Conservation (phyloP, 1,284 basidiomycete species). For the Ustilago sp. region DNA sequence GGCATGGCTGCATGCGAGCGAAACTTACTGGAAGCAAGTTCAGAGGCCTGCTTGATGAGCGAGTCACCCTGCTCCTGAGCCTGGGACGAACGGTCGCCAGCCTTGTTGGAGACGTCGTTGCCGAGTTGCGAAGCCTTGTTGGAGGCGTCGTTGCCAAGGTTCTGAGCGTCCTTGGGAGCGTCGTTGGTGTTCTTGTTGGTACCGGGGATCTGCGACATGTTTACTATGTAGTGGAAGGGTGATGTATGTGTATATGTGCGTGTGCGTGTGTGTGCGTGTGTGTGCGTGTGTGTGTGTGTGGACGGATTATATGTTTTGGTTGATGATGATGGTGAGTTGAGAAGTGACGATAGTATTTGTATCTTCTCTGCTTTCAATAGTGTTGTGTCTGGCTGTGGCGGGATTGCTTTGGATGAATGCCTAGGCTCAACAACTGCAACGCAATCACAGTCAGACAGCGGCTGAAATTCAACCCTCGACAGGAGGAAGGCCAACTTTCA, state of each 20-base stretch:
- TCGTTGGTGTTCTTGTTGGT: conserved; percentile 53
- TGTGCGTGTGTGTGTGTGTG: background rate
- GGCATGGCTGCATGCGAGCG: too few species aligned
- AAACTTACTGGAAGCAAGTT: conserved; percentile 51
- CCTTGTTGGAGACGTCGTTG: conserved; percentile 47
- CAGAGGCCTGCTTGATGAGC: conserved; percentile 47
- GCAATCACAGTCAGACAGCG: background rate
- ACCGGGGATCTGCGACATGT: conserved; percentile 49
- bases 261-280: background rate
- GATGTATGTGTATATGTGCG: background rate
- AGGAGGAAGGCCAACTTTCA: conserved; percentile 8
- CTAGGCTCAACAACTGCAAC: background rate
- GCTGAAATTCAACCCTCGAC: conserved; percentile 1
- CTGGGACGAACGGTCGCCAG: conserved; percentile 33
- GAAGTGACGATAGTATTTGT: conserved; percentile 12
- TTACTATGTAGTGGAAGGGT: conserved; percentile 9
- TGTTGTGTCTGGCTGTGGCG: conserved; percentile 4
- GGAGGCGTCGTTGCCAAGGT: conserved; percentile 47
- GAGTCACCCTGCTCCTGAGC: conserved; percentile 44
- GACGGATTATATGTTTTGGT: background rate
- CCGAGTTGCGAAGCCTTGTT: conserved; percentile 38
- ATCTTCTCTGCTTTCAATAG: background rate
- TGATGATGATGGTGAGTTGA: background rate
- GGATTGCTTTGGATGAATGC: background rate
- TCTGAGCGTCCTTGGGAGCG: conserved; percentile 50